phyloP scores from a whole-genome alignment of 2,329 filamentous ascomycete species.

The Elsinoe arachidis region DNA sequence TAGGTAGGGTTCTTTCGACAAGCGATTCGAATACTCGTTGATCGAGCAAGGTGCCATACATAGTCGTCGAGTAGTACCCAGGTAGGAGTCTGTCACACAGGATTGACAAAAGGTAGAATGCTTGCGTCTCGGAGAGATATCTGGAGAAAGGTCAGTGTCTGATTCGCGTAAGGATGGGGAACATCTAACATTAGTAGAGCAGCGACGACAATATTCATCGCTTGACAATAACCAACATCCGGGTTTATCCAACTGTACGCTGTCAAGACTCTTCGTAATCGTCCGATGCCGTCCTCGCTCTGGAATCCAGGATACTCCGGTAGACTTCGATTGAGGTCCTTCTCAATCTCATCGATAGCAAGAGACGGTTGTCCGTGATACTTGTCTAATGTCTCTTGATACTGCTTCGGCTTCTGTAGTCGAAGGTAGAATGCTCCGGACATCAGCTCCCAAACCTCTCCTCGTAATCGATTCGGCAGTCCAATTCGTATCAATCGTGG shows the following conservation, averaged over 20 bases:
- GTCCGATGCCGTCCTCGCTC: constrained; percentile 85
- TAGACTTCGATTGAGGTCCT: constrained; percentile 90
- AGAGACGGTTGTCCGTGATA: constrained; percentile 80
- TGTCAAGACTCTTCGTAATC: constrained; percentile 81
- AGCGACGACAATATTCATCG: constrained; percentile 98
- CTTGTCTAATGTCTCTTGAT: constrained; percentile 73
- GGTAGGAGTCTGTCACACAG: constrained; percentile 88
- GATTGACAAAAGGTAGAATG: constrained; percentile 85
- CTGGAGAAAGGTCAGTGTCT: constrained; percentile 35
- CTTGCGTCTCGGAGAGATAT: constrained; percentile 93
- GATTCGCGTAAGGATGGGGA: no score
- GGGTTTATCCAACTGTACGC: constrained; percentile 97
- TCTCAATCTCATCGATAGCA: constrained; percentile 98
- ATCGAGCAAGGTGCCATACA: constrained; percentile 96
- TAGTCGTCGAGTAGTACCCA: constrained; percentile 96
- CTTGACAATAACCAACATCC: constrained; percentile 96
- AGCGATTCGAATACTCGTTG: constrained; percentile 96
- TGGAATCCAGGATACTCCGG: constrained; percentile 98
- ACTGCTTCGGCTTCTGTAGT: constrained; percentile 75
- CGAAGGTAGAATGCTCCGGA: constrained; percentile 86
- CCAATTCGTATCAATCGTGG: constrained; percentile 96
- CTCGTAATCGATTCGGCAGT: constrained; percentile 81
- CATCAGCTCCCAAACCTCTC: constrained; percentile 92
- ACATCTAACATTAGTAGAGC: constrained; percentile 74
- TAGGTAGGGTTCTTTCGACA: constrained; percentile 98